Evolutionary conservation across 2,329 filamentous ascomycete genomes (phyloP).

Genomic region (Ascochyta pisi): DNA sequence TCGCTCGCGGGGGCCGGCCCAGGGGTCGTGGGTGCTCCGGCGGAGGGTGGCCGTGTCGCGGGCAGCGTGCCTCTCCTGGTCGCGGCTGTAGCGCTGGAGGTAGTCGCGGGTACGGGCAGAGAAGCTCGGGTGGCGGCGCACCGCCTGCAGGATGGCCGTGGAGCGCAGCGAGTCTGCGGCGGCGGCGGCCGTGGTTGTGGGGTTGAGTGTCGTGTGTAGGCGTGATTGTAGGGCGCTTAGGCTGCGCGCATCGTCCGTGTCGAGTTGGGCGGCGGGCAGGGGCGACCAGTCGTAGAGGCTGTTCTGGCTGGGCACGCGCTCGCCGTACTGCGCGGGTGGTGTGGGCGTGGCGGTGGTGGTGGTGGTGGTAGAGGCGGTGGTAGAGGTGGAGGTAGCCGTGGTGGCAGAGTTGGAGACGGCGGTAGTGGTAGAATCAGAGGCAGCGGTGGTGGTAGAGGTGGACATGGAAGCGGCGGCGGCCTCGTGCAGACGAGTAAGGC

Average conservation of each 20-base stretch:
- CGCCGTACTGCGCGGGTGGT: constrained; percentile 55
- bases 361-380: constrained; percentile 20
- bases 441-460: no score
- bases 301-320: constrained; percentile 61
- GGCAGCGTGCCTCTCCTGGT: not conserved
- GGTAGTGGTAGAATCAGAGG: no score
- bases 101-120: constrained; percentile 47
- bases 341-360: not conserved
- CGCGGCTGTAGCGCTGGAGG: constrained; percentile 48
- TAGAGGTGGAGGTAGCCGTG: not conserved
- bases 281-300: constrained; percentile 68
- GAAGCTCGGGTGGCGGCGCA: constrained; percentile 50
- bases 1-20: constrained; percentile 36
- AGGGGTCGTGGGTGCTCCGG: constrained; percentile 38
- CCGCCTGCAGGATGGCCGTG: constrained; percentile 51
- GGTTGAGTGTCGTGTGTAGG: constrained; percentile 40
- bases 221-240: constrained; percentile 6
- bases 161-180: constrained; percentile 44
- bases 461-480: not conserved
- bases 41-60: constrained; percentile 1
- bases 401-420: no score
- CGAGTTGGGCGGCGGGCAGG: constrained; percentile 26
- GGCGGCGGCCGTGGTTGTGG: constrained; percentile 48
- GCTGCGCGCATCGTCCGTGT: constrained; percentile 6
- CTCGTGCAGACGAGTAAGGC: constrained; percentile 49